Percentiles rank a stretch among this genome's conserved stretches.
phyloP scores from a whole-genome alignment of 306 rosid genomes.

The Pyrus pyrifolia region DNA sequence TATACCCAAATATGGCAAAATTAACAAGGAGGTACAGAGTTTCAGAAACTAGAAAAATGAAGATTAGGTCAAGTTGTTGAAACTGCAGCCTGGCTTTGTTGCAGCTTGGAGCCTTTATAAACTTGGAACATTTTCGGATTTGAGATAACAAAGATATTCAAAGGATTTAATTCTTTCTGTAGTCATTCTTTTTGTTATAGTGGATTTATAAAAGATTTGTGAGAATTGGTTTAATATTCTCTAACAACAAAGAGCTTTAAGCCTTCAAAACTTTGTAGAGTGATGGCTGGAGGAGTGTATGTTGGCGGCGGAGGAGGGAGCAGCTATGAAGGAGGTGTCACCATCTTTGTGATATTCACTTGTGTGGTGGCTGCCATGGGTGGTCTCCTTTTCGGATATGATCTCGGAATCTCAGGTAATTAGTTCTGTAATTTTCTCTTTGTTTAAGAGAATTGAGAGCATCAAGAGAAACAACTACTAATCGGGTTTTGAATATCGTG shows the following conservation, averaged over 20 bases:
- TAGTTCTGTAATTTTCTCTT: not conserved
- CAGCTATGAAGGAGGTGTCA: constrained; percentile 22
- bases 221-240: not conserved
- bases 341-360: constrained; percentile 12
- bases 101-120: not conserved
- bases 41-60: not conserved
- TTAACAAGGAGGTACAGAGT: not conserved
- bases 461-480: not conserved
- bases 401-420: constrained; percentile 33
- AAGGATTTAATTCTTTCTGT: not conserved
- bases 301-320: not conserved
- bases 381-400: constrained; percentile 36
- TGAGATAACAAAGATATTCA: not conserved
- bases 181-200: not conserved
- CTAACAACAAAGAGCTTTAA: not conserved
- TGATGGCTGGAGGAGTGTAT: constrained; percentile 22
- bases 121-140: not conserved
- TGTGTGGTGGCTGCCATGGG: constrained; percentile 27
- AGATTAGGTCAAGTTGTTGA: constrained; percentile 1
- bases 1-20: not conserved
- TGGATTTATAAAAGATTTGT: not conserved
- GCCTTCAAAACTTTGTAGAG: not conserved
- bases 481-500: not conserved
- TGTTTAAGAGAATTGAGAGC: not conserved
- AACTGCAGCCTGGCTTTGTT: not conserved